Evolutionary conservation across 768 basidiomycete genomes (phyloP).

Genomic region (Polyporus arcularius): DNA sequence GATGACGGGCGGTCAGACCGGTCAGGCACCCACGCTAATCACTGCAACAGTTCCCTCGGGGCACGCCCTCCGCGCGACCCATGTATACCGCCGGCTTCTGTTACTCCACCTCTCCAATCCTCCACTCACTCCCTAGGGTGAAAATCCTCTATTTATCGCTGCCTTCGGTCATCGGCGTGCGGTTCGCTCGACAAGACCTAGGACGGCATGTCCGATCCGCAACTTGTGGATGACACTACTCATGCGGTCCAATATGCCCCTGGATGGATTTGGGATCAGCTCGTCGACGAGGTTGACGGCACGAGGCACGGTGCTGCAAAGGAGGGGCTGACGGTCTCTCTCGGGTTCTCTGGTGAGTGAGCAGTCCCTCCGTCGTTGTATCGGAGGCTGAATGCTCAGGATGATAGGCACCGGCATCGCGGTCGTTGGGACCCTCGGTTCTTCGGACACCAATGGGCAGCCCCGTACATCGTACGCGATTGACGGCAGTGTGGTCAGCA

Average conservation of each 20-base stretch:
- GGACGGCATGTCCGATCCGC: neutral
- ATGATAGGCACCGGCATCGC: neutral
- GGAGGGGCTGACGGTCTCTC: neutral
- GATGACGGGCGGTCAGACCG: too few relatives aligned
- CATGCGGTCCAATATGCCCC: constrained; percentile 9
- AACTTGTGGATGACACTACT: constrained; percentile 8
- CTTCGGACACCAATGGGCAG: neutral
- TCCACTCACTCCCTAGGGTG: too few relatives aligned
- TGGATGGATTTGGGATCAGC: constrained; percentile 16
- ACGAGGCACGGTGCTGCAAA: constrained; percentile 10
- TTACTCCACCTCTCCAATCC: too few relatives aligned
- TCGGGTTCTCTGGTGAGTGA: constrained; percentile 10
- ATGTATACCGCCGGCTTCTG: too few relatives aligned
- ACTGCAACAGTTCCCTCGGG: too few relatives aligned
- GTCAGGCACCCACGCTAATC: too few relatives aligned
- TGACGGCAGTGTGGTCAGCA: neutral
- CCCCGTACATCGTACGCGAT: neutral
- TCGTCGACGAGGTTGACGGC: constrained; percentile 7
- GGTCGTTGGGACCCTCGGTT: neutral
- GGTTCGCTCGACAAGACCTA: too few relatives aligned
- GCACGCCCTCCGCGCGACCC: too few relatives aligned
- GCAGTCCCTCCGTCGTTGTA: neutral
- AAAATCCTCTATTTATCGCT: too few relatives aligned
- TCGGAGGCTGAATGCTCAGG: neutral
- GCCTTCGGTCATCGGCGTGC: too few relatives aligned